A percentile compares a stretch with the other conserved stretches of the same genome.
Conservation (phyloP, 805 yeast genomes). For the Starmerella geochares region DNA sequence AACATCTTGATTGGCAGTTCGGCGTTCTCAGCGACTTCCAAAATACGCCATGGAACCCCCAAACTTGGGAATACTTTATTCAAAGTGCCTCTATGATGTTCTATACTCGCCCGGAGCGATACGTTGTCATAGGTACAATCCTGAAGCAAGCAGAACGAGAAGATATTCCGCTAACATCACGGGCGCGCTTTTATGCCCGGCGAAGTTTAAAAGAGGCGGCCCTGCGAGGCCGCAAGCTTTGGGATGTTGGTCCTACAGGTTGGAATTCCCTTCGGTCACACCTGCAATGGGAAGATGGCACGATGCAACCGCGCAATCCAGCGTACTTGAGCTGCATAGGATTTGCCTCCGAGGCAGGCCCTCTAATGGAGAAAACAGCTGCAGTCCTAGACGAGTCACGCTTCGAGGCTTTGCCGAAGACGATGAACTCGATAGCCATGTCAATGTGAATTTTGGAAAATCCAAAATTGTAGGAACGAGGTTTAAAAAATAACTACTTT, state of each 20-base stretch:
- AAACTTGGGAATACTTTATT: conserved; percentile 17
- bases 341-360: neutral
- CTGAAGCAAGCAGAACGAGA: conserved; percentile 16
- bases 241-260: conserved; percentile 12
- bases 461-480: no score
- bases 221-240: neutral
- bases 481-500: no score
- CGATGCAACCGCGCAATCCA: conserved; percentile 4
- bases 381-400: conserved; percentile 6
- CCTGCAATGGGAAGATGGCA: conserved; percentile 8
- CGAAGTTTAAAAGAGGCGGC: neutral
- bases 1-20: conserved; percentile 22
- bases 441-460: no score
- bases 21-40: conserved; percentile 16
- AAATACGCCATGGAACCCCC: conserved; percentile 11
- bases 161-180: conserved; percentile 12
- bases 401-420: conserved; percentile 13
- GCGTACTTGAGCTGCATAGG: conserved; percentile 12
- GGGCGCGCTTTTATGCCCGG: conserved; percentile 17
- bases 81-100: conserved; percentile 9
- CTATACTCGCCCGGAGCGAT: conserved; percentile 5
- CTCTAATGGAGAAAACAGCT: neutral
- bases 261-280: conserved; percentile 4
- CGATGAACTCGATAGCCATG: no score
- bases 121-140: conserved; percentile 17